phyloP scores from a whole-genome alignment of 441 rosid species.

The Euphorbia schlechtendalii region DNA sequence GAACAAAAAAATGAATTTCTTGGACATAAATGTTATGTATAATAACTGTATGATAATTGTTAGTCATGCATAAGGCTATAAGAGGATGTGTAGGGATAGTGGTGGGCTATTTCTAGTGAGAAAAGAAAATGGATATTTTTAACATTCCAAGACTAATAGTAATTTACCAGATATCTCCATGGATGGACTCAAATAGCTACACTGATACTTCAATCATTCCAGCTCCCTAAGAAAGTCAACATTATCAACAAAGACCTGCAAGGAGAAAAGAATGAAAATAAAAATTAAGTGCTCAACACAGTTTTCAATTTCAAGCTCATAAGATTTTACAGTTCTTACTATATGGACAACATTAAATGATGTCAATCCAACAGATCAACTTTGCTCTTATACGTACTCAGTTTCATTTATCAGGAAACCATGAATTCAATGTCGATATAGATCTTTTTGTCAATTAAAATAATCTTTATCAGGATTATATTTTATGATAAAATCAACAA shows the following conservation, averaged over 20 bases:
- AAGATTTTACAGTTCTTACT: background rate
- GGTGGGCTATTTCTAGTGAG: background rate
- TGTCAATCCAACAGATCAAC: background rate
- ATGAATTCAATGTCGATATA: conserved; percentile 2
- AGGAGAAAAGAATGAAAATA: too few species aligned
- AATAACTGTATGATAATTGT: conserved; percentile 8
- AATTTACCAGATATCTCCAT: conserved; percentile 12
- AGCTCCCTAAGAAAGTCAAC: conserved; percentile 33
- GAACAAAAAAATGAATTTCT: conserved; percentile 6
- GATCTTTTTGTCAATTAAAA: conserved; percentile 24
- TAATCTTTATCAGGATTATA: conserved; percentile 26
- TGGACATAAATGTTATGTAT: background rate
- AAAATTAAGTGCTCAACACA: too few species aligned
- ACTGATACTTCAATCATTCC: conserved; percentile 24
- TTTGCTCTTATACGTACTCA: background rate
- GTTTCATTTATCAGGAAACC: background rate
- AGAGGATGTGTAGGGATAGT: background rate
- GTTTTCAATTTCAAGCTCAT: background rate
- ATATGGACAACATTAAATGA: background rate
- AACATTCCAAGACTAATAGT: too few species aligned
- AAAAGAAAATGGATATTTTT: too few species aligned
- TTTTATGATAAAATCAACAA: background rate
- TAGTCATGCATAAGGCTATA: background rate
- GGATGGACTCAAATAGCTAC: conserved; percentile 13
- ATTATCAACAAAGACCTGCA: conserved; percentile 41